Evolutionary conservation across 1,139 yeast genomes (phyloP).

Genomic region (Sugiyamaella pinicola): DNA sequence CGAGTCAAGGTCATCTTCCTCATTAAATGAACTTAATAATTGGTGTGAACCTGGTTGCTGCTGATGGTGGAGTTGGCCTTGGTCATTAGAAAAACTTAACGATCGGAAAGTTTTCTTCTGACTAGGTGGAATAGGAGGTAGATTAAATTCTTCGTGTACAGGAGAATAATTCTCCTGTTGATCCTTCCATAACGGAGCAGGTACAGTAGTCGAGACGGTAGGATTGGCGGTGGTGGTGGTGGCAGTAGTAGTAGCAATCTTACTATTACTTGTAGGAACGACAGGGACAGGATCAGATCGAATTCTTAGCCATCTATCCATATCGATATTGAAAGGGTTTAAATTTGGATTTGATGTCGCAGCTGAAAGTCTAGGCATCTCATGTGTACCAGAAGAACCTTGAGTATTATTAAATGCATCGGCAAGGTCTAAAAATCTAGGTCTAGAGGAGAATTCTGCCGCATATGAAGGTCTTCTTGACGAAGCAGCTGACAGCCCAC

Average conservation of each 20-base stretch:
- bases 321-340: constrained; percentile 8
- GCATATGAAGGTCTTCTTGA: constrained; percentile 42
- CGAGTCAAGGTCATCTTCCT: constrained; percentile 27
- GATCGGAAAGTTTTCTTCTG: constrained; percentile 30
- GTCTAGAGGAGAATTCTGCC: constrained; percentile 41
- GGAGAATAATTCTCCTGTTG: constrained; percentile 11
- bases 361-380: constrained; percentile 11
- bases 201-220: background rate
- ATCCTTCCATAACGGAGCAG: constrained; percentile 13
- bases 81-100: constrained; percentile 30
- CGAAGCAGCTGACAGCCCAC: constrained; percentile 34
- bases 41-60: constrained; percentile 20
- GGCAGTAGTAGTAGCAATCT: background rate
- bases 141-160: constrained; percentile 19
- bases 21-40: constrained; percentile 30
- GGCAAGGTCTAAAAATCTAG: constrained; percentile 20
- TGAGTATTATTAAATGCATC: constrained; percentile 10
- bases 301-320: constrained; percentile 14
- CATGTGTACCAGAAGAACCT: constrained; percentile 1
- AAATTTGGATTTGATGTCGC: constrained; percentile 17
- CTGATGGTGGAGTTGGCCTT: constrained; percentile 15
- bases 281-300: constrained; percentile 1
- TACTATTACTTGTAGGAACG: background rate
- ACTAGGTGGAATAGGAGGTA: constrained; percentile 22
- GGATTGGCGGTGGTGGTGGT: background rate